Conservation (phyloP, 768 basidiomycete species). For the Psilocybe cyanescens region DNA sequence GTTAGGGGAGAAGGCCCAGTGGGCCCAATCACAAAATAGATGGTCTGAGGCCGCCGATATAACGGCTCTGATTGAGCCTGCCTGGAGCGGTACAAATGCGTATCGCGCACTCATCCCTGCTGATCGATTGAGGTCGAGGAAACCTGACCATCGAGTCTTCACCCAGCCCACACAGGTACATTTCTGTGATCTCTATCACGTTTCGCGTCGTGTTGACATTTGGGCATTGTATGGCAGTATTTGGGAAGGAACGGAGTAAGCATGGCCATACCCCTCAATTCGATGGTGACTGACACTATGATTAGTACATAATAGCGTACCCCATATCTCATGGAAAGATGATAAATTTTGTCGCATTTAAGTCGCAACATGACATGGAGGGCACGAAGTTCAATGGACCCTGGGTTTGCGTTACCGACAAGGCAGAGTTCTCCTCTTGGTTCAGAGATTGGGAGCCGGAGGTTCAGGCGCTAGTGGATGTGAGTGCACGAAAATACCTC, state of each 20-base stretch:
- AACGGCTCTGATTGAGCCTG: conserved; percentile 49
- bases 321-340: conserved; percentile 59
- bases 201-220: not conserved
- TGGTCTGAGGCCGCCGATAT: conserved; percentile 42
- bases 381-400: conserved; percentile 49
- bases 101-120: conserved; percentile 65
- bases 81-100: conserved; percentile 61
- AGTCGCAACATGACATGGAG: conserved; percentile 52
- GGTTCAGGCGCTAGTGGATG: conserved; percentile 58
- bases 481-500: conserved; percentile 25
- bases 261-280: conserved; percentile 7
- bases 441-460: conserved; percentile 66
- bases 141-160: conserved; percentile 52
- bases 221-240: conserved; percentile 44
- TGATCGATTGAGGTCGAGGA: conserved; percentile 43
- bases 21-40: conserved; percentile 36
- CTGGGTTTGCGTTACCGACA: conserved; percentile 53
- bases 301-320: conserved; percentile 64
- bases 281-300: conserved; percentile 1
- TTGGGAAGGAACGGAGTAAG: conserved; percentile 54
- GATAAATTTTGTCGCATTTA: conserved; percentile 69
- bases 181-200: not conserved
- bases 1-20: conserved; percentile 38
- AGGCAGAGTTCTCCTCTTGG: conserved; percentile 44
- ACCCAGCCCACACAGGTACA: conserved; percentile 52